Base-by-base conservation (phyloP, 1,139 yeast species). In the Geotrichum australiense region DNA sequence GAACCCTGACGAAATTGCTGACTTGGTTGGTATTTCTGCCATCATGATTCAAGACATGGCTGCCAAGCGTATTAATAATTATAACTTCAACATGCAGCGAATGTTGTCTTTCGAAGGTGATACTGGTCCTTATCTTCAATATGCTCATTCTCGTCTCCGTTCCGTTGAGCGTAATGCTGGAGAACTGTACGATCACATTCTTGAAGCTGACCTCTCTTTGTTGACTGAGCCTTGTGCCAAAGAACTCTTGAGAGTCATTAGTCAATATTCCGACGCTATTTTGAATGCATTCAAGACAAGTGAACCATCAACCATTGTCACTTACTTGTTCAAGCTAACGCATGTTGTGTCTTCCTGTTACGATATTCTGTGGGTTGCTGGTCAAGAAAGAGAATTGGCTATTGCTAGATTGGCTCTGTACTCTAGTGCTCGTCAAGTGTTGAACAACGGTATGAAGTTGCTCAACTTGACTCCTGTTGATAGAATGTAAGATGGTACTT, bases 41-140 rank as follows among this genome's bases (percentile, higher is more conserved):
- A 95, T 93, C 47, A 89, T 93, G 96, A 84, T 93, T 59, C 98
- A 93, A 71, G 99, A 93, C 66, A 87, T 91, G 96, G 94, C 86
- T 69, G 82, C 96, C 49, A 93, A 93, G 72, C 83, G 98, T 68
- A 77, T 89, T 65, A 87, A 91, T 71, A 89, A 91, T 69, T 93
- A 93, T 68, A 87, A 81, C 56, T 93, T 93, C 68, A 85, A 87
- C 66, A 91, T 98, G 99, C 89, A 84, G 58, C 84, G 99, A 71
- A 91, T 91, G 97, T 74, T 85, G 39, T 86, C 96, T 5, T 89
- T 93, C 54, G 99, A 91, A 72, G 99, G 99, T 66, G 99, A 91
- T 66, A 91, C 99, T 48, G 99, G 99, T 61, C 98, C 99, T 49
- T 91, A 93, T 69, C 75, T 91, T 64, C 98, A 91, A 68, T 91